Evolutionary conservation across 371 early-diverging fungal species (phyloP).

Genomic region (Apophysomyces sp.): DNA sequence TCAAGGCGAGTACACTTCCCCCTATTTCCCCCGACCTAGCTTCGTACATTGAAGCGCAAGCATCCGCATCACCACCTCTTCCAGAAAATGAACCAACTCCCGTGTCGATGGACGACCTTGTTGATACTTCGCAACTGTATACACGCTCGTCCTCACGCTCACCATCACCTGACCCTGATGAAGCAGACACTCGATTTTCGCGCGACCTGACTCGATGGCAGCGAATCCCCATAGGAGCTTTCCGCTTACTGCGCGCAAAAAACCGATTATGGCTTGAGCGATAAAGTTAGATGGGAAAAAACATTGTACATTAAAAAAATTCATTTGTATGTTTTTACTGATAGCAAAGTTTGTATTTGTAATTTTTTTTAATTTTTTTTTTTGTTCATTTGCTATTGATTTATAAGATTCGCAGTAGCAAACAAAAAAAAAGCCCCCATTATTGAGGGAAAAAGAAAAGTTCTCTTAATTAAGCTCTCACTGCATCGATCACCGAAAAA

Average conservation of each 20-base stretch:
- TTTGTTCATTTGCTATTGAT: too few relatives aligned
- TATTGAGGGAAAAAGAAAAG: too few relatives aligned
- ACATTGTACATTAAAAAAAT: neutral
- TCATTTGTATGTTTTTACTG: neutral
- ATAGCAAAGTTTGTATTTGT: neutral
- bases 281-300: constrained; percentile 3
- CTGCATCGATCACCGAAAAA: too few relatives aligned
- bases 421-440: too few relatives aligned
- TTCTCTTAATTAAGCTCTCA: too few relatives aligned
- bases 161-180: constrained; percentile 49
- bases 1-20: neutral
- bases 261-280: constrained; percentile 49
- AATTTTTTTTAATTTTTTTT: neutral
- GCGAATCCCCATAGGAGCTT: constrained; percentile 62
- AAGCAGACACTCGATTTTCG: constrained; percentile 36
- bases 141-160: constrained; percentile 51
- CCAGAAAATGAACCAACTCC: constrained; percentile 15
- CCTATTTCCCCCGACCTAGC: neutral
- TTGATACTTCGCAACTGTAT: constrained; percentile 58
- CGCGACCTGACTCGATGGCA: constrained; percentile 62
- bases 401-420: too few relatives aligned
- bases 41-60: neutral
- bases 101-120: constrained; percentile 60
- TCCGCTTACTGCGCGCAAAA: constrained; percentile 47
- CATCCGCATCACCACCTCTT: neutral